Evolutionary conservation across 2,329 filamentous ascomycete genomes (phyloP).

Genomic region (Diaporthe eres): DNA sequence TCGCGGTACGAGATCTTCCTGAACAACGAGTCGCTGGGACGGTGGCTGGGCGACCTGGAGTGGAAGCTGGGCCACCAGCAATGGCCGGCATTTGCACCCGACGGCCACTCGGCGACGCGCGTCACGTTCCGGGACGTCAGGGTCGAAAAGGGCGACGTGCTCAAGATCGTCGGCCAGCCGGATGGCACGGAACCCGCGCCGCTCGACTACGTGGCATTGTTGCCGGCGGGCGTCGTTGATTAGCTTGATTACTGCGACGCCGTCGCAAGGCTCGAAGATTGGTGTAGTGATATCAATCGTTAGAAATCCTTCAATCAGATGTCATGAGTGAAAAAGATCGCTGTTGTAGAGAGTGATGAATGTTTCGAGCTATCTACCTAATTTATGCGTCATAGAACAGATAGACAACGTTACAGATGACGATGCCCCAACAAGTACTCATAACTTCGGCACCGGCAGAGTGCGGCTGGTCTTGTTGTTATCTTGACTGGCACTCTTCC

Average conservation of each 20-base stretch:
- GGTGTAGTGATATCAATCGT: not conserved
- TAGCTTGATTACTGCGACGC: constrained; percentile 48
- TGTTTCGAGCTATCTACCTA: no score
- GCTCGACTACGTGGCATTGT: constrained; percentile 75
- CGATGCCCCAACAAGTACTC: no score
- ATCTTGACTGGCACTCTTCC: no score
- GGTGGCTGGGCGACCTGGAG: constrained; percentile 73
- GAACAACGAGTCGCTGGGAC: constrained; percentile 65
- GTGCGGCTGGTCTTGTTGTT: no score
- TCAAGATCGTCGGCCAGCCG: constrained; percentile 70
- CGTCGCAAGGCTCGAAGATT: not conserved
- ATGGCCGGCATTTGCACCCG: constrained; percentile 65
- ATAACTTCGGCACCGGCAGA: no score
- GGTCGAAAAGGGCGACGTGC: constrained; percentile 63
- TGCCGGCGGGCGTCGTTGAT: constrained; percentile 71
- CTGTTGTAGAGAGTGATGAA: no score
- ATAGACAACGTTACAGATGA: no score
- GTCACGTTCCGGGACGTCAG: constrained; percentile 69
- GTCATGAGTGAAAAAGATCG: no score
- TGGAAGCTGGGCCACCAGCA: constrained; percentile 70
- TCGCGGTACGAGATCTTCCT: constrained; percentile 69
- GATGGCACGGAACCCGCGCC: constrained; percentile 75
- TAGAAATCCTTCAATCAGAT: no score
- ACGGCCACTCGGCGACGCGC: constrained; percentile 75
- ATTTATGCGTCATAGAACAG: no score